Conservation (phyloP, 768 basidiomycete genomes). For the Leccinum obscurum region DNA sequence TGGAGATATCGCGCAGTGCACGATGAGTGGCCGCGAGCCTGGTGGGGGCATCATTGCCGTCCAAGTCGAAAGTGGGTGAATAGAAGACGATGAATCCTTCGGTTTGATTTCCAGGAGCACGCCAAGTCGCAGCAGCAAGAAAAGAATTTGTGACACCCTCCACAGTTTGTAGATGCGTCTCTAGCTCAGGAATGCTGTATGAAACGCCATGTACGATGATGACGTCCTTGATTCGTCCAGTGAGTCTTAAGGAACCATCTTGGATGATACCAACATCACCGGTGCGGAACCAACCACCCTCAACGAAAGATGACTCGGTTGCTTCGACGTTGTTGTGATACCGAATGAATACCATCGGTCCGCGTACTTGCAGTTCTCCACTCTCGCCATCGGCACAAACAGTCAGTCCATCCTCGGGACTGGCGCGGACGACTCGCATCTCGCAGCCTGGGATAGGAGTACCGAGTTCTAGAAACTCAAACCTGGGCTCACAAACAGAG, state of each 20-base stretch:
- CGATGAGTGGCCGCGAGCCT: not conserved
- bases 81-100: not conserved
- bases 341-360: slow-evolving; percentile 39
- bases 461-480: slow-evolving; percentile 37
- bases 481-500: not conserved
- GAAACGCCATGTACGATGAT: slow-evolving; percentile 35
- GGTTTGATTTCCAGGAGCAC: not conserved
- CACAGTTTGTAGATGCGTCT: not conserved
- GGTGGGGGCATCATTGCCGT: not conserved
- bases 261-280: slow-evolving; percentile 50
- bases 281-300: slow-evolving; percentile 55
- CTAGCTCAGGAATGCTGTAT: not conserved
- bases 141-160: not conserved
- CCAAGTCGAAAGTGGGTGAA: not conserved
- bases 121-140: not conserved
- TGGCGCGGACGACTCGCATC: slow-evolving; percentile 32
- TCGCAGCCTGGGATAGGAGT: slow-evolving; percentile 28
- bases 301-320: slow-evolving; percentile 45
- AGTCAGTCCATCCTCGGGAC: slow-evolving; percentile 24
- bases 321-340: slow-evolving; percentile 50
- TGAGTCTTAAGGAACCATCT: slow-evolving; percentile 32
- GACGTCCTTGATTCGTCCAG: slow-evolving; percentile 30
- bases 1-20: not conserved
- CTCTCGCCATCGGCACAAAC: slow-evolving; percentile 30
- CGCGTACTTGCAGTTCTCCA: slow-evolving; percentile 42